phyloP scores from a whole-genome alignment of 2,329 filamentous ascomycete species.

The Neofusicoccum kwambonambiense region DNA sequence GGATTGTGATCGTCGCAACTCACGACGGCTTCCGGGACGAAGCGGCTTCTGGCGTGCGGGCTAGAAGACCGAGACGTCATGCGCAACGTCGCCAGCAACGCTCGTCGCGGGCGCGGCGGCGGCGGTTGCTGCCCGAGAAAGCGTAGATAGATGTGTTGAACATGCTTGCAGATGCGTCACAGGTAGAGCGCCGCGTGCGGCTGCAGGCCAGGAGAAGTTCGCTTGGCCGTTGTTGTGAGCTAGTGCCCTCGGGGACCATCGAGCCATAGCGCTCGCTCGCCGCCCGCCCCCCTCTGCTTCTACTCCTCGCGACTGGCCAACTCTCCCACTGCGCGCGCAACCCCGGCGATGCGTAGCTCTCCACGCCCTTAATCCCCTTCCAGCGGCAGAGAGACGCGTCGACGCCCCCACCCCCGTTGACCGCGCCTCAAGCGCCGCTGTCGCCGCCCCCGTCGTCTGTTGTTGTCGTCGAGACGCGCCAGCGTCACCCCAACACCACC shows the following conservation, averaged over 20 bases:
- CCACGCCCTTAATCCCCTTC: constrained; percentile 11
- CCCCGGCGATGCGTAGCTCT: constrained; percentile 16
- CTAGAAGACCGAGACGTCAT: constrained; percentile 13
- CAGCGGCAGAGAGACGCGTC: constrained; percentile 17
- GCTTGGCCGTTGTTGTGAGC: constrained; percentile 8
- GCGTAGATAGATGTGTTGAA: neutral
- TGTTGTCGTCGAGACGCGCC: neutral
- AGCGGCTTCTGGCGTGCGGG: constrained; percentile 12
- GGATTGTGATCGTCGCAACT: constrained; percentile 11
- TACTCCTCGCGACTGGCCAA: constrained; percentile 12
- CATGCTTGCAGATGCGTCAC: constrained; percentile 13
- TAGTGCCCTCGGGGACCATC: constrained; percentile 1
- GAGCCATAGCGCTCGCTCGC: constrained; percentile 7
- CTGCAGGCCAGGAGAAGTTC: constrained; percentile 10
- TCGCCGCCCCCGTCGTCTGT: neutral
- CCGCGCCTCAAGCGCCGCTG: constrained; percentile 14
- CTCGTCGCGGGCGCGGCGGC: neutral
- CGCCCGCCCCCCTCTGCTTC: constrained; percentile 14
- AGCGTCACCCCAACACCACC: neutral
- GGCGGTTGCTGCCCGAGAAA: neutral
- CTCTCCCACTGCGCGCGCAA: constrained; percentile 14
- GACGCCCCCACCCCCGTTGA: constrained; percentile 11
- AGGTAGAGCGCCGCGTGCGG: neutral
- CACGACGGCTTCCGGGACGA: constrained; percentile 8
- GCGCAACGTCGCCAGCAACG: neutral